Evolutionary conservation across 257 asterid species (phyloP), one percentile per base, ranked within the genome.

Genomic region (Lycium ferocissimum): DNA sequence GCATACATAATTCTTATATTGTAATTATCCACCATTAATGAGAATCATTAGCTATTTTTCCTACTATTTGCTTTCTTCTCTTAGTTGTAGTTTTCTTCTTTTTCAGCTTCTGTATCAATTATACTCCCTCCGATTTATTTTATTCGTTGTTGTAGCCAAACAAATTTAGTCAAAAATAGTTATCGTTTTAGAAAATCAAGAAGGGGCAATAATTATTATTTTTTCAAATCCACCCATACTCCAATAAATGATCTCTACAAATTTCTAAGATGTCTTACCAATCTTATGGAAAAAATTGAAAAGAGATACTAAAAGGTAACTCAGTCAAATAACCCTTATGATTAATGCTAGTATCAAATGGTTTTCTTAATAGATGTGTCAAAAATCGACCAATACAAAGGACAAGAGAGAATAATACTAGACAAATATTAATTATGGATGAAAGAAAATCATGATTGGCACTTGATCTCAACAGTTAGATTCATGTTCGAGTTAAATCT

Each of bases 401-500:
- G 54, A 70, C 54, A 70, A 70, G 54, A 17, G 12, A 70, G 81
- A 47, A 12, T 12, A 51, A 78, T 14, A 53, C 15, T 51, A 1
- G 63, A 14, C 65, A 76, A 53, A 53, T 14, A 51, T 26, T 6
- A 51, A 26, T 7, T 40, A 71, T 70, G 43, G 15, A 78, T 78
- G 65, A 78, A 78, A 51, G 5, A 13, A 45, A 51, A 76, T 7
- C 9, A 53, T 26, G 63, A 53, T 53, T 78, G 82, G 15, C 49
- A 78, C 26, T 78, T 78, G 22, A 10, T 51, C 33, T 14, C 82
- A 78, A 78, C 26, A 76, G 20, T 53, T 26, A 10, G 26, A 53
- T 51, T 7, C 22, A 76, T 76, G 14, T 26, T 78, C 65, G 53
- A 53, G 82, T 3, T 33, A 78, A 53, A 8, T 78, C 82, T 78